A percentile compares a stretch with the other conserved stretches of the same genome.
phyloP scores from a whole-genome alignment of 2,329 filamentous ascomycete species.

The Diaporthe ilicicola region DNA sequence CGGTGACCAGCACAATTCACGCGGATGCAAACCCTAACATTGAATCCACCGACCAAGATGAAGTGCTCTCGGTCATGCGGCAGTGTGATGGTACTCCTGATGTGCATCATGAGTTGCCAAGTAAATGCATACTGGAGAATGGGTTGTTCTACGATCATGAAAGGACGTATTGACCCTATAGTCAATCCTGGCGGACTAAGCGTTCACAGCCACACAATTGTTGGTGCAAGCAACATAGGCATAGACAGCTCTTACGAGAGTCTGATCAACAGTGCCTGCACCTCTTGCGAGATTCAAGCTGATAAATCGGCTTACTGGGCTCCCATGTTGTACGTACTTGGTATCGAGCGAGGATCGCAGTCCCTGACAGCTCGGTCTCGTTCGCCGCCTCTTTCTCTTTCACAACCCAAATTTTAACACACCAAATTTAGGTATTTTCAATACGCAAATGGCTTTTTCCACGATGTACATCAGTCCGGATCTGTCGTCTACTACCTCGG shows the following conservation, averaged over 20 bases:
- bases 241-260: conserved; percentile 52
- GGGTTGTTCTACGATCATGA: conserved; percentile 40
- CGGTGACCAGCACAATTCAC: neutral
- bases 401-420: neutral
- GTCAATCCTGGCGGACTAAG: conserved; percentile 58
- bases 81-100: neutral
- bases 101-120: neutral
- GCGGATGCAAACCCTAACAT: neutral
- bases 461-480: conserved; percentile 61
- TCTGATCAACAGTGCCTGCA: conserved; percentile 60
- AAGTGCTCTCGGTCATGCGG: neutral
- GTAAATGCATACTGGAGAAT: conserved; percentile 8
- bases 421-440: neutral
- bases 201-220: conserved; percentile 63
- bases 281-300: conserved; percentile 64
- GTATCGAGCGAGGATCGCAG: neutral
- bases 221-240: conserved; percentile 63
- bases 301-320: conserved; percentile 71
- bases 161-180: conserved; percentile 66
- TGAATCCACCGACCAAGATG: neutral
- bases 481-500: conserved; percentile 70
- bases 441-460: conserved; percentile 45
- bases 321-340: conserved; percentile 61
- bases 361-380: neutral
- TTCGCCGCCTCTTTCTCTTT: too few relatives aligned